Conservation (phyloP, 441 rosid species). For the Mallotus japonicus region DNA sequence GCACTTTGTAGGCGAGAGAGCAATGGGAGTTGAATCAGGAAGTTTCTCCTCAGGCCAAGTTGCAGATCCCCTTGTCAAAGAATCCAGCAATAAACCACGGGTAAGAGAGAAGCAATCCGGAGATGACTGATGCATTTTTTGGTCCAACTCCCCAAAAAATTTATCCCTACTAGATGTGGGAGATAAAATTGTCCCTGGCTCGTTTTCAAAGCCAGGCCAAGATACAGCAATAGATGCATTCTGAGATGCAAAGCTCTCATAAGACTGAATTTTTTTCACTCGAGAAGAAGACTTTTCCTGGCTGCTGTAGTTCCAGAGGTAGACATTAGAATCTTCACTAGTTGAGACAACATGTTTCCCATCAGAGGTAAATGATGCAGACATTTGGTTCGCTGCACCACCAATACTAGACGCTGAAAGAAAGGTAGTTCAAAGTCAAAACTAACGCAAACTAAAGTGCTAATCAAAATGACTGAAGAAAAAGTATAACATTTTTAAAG, state of each 20-base stretch:
- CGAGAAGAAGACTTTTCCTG: slow-evolving; percentile 36
- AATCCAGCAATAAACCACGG: slow-evolving; percentile 57
- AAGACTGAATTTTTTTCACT: slow-evolving; percentile 47
- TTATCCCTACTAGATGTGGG: slow-evolving; percentile 20
- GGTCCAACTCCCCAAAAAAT: slow-evolving; percentile 27
- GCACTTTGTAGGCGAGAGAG: slow-evolving; percentile 33
- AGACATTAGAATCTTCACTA: slow-evolving; percentile 69
- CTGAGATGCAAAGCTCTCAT: slow-evolving; percentile 61
- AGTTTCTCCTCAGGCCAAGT: slow-evolving; percentile 99
- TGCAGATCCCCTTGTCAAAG: slow-evolving; percentile 68
- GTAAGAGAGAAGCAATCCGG: slow-evolving; percentile 54
- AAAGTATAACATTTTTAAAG: background rate
- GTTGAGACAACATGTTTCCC: slow-evolving; percentile 82
- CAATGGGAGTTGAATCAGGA: slow-evolving; percentile 38
- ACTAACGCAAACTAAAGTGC: background rate
- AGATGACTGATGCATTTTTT: slow-evolving; percentile 30
- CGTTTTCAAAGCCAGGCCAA: slow-evolving; percentile 66
- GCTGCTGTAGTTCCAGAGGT: slow-evolving; percentile 64
- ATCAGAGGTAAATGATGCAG: slow-evolving; percentile 68
- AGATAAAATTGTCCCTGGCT: slow-evolving; percentile 20
- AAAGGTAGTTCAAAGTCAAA: background rate
- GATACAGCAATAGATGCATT: slow-evolving; percentile 80
- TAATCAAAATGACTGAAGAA: background rate
- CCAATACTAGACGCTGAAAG: slow-evolving; percentile 43
- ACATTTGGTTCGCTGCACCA: slow-evolving; percentile 59